phyloP scores from a whole-genome alignment of 73 alveolate species.

The Blepharisma stoltei region DNA sequence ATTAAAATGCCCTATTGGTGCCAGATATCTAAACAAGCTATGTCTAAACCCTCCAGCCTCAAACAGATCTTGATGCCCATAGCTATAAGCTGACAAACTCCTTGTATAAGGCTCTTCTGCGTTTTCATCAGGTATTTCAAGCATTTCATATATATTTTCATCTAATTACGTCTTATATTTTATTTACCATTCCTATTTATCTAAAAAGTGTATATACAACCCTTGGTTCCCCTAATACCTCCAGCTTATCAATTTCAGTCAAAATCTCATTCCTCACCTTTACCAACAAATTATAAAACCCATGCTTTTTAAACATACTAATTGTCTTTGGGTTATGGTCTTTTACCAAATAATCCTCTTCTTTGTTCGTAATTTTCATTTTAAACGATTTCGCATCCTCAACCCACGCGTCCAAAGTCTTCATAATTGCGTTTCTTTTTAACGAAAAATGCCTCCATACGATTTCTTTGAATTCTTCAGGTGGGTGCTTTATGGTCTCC shows the following conservation, averaged over 20 bases:
- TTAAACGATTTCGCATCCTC: conserved; percentile 59
- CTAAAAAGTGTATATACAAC: too few relatives aligned
- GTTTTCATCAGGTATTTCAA: conserved; percentile 11
- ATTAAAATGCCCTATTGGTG: background rate
- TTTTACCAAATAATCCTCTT: conserved; percentile 81
- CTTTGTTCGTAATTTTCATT: conserved; percentile 41
- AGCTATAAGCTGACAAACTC: background rate
- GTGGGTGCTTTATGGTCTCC: conserved; percentile 86
- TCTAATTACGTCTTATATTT: too few relatives aligned
- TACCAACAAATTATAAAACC: conserved; percentile 50
- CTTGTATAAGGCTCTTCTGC: background rate
- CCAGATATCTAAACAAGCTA: background rate
- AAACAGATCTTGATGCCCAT: background rate
- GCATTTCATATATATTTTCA: too few relatives aligned
- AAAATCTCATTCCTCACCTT: conserved; percentile 63
- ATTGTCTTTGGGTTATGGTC: conserved; percentile 93
- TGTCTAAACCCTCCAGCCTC: conserved; percentile 29
- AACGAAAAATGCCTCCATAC: conserved; percentile 88
- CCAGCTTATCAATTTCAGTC: conserved; percentile 58
- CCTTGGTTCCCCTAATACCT: background rate
- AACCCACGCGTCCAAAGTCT: conserved; percentile 86
- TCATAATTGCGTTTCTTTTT: conserved; percentile 83
- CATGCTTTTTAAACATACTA: conserved; percentile 61
- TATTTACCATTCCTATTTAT: too few relatives aligned
- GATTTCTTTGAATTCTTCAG: conserved; percentile 92